A percentile compares a stretch with the other conserved stretches of the same genome.
These are phyloP conservation scores for Diaporthe longicolla DNA, from an alignment of 2,329 filamentous ascomycete genomes.

Conservation along the genomic window DNA sequence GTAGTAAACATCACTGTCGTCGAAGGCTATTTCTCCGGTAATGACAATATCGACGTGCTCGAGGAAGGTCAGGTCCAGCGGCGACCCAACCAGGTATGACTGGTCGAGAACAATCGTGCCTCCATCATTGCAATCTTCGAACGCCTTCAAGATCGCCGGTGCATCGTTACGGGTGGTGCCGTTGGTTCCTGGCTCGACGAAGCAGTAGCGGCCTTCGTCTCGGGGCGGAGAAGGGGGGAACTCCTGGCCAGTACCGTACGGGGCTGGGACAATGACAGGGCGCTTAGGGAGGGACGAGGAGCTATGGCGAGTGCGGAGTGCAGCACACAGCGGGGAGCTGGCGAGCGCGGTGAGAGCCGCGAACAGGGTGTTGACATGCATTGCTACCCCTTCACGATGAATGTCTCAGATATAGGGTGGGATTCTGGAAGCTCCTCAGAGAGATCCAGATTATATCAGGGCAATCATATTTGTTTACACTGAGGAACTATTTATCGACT, in stretches of 20 bases:
- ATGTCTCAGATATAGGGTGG: background rate
- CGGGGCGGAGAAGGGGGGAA: conserved; percentile 42
- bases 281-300: conserved; percentile 1
- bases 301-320: background rate
- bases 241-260: conserved; percentile 22
- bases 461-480: background rate
- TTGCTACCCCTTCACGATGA: background rate
- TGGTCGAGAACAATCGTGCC: conserved; percentile 70
- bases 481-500: background rate
- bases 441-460: background rate
- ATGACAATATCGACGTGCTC: conserved; percentile 69
- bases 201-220: conserved; percentile 46
- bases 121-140: conserved; percentile 72
- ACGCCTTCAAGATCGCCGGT: conserved; percentile 65
- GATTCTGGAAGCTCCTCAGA: background rate
- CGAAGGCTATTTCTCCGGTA: conserved; percentile 56
- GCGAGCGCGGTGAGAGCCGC: conserved; percentile 11
- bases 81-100: conserved; percentile 69
- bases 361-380: background rate
- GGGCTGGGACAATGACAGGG: conserved; percentile 30
- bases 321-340: background rate
- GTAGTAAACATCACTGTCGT: conserved; percentile 67
- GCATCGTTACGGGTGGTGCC: conserved; percentile 47
- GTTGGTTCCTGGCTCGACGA: conserved; percentile 46
- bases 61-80: conserved; percentile 69